Evolutionary conservation across 192 early-diverging fungal species (phyloP), one percentile per base, ranked within the genome.

Genomic region (Coemansia sp.): DNA sequence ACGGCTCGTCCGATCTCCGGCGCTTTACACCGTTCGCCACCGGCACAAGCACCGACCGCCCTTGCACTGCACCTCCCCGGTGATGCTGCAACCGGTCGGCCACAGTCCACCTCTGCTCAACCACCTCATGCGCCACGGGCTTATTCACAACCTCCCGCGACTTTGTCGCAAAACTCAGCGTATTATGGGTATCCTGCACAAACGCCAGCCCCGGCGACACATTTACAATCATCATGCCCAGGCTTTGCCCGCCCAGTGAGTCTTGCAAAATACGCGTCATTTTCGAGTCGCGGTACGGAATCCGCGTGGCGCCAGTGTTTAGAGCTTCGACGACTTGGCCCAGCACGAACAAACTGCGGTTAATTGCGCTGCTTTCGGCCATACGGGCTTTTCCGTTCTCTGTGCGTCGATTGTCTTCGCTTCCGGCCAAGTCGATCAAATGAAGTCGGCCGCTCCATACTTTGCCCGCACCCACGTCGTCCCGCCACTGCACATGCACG

Each of bases 201-300:
- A 85, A 80, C 43, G 53, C 63, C 62, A 79, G 69, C 12, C 80
- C 85, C 0, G 85, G 87, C 2, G 89, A 77, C 11, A 87, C 80
- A 50, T 88, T 88, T 41, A 87, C 84, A 61, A 90, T 85, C 85
- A 90, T 88, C 80, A 89, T 80, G 35, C 83, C 86, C 45, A 82
- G 57, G 21, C 83, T 80, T 22, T 69, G 75, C 14, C 89, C 89
- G 41, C 87, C 89, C 8, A 90, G 73, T 5, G 85, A 83, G 69
- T 87, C 84, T 71, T 88, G 87, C 35, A 89, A 59, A 8, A 88
- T 85, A 22, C 87, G 73, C 23, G 88, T 90, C 80, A 90, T 81
- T 63, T 90, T 90, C 3, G 86, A 87, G 53, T 90, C 86, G 19
- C 87, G 68, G 67, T 85, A 90, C 8, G 87, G 85, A 2, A 88